Evolutionary conservation across 495 filamentous ascomycete species (phyloP), one percentile per base, ranked within the genome.

Genomic region (Xanthoparmelia taractica): DNA sequence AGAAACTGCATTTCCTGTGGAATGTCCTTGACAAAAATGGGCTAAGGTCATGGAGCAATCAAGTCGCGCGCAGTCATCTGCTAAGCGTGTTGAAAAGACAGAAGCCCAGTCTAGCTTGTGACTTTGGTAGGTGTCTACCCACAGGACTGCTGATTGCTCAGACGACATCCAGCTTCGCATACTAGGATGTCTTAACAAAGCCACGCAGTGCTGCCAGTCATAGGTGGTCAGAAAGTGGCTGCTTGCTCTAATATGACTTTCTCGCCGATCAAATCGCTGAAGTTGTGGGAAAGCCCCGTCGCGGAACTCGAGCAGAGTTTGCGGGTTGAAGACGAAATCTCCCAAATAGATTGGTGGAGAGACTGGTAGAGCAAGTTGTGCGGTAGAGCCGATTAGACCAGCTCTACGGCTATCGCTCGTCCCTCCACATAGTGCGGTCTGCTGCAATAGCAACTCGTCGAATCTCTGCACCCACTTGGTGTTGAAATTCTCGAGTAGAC

Each of bases 141-240:
- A 67, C 6, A 67, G 18, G 10, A 67, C 31, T 25, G 45, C 36
- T 15, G 65, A 64, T 18, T 60, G 31, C 7, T 59, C 60, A 17
- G 61, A 40, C 15, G 31, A 45, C 25, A 67, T 31, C 65, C 65
- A 67, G 27, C 18, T n/a, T 38, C 57, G 50, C 56, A 64, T 67
- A 8, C 54, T 47, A 8, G 36, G 33, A 63, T 64, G 38, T n/a
- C 52, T 57, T 4, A 67, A n/a, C 13, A 67, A 17, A 36, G 25
- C 56, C 27, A 60, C 56, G 20, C 41, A 64, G 23, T 67, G 60
- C 43, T 67, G 60, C 34, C 63, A 60, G 40, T 67, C 65, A 40
- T 50, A 59, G 20, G 56, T 31, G 27, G 48, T 63, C 31, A 67
- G 56, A 25, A 27, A 27, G 31, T 57, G 60, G 18, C 52, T 56